Evolutionary conservation across 179 eudicot species (phyloP).

Genomic region (Sideroxylon spinosum): DNA sequence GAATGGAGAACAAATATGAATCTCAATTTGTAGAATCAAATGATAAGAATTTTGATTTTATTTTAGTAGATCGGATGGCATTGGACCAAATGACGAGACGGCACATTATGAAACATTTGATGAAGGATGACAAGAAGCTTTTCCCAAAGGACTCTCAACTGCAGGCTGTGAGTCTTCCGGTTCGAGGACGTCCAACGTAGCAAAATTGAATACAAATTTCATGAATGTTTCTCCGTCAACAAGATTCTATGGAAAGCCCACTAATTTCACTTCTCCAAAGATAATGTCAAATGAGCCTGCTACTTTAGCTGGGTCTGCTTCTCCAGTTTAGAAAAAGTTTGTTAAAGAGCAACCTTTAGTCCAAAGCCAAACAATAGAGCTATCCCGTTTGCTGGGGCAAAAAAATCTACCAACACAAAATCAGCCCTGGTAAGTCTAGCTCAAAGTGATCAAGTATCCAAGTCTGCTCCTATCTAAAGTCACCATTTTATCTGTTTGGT

Average conservation of each 20-base stretch:
- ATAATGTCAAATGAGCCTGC: slow-evolving; percentile 41
- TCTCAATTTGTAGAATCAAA: slow-evolving; percentile 34
- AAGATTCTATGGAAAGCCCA: slow-evolving; percentile 45
- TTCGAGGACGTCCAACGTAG: slow-evolving; percentile 66
- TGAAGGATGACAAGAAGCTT: slow-evolving; percentile 71
- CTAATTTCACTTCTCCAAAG: slow-evolving; percentile 54
- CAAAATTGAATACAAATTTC: slow-evolving; percentile 70
- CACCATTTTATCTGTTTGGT: neutral
- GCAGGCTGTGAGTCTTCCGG: slow-evolving; percentile 55
- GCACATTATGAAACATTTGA: slow-evolving; percentile 53
- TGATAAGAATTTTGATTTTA: slow-evolving; percentile 32
- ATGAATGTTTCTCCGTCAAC: slow-evolving; percentile 44
- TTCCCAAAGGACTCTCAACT: slow-evolving; percentile 65
- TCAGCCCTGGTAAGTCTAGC: slow-evolving; percentile 66
- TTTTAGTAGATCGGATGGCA: slow-evolving; percentile 24
- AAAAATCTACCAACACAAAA: slow-evolving; percentile 40
- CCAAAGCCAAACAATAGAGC: too few species aligned
- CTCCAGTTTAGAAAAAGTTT: slow-evolving; percentile 45
- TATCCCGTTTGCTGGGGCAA: slow-evolving; percentile 32
- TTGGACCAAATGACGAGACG: slow-evolving; percentile 31
- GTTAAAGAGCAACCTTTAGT: slow-evolving; percentile 58
- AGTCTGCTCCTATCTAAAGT: slow-evolving; percentile 25
- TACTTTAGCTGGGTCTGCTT: slow-evolving; percentile 34
- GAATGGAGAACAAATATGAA: slow-evolving; percentile 50
- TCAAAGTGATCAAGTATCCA: slow-evolving; percentile 41